phyloP scores from a whole-genome alignment of 2,329 filamentous ascomycete species.

The Talaromyces sp. region DNA sequence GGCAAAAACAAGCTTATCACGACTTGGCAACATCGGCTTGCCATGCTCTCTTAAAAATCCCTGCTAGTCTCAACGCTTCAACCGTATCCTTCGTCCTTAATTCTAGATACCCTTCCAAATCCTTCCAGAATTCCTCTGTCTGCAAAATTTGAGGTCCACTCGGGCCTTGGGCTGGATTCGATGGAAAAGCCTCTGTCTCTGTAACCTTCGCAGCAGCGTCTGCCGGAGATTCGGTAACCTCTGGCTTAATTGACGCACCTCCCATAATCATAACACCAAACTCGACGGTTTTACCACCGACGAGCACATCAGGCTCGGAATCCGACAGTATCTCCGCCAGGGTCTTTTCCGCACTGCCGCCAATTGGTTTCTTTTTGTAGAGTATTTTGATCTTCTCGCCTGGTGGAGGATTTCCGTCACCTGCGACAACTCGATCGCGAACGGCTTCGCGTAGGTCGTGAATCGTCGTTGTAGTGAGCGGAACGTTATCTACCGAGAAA shows the following conservation, averaged over 20 bases:
- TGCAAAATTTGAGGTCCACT: constrained; percentile 58
- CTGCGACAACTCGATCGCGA: constrained; percentile 56
- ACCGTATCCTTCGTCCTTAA: constrained; percentile 69
- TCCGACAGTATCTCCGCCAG: constrained; percentile 65
- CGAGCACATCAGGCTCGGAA: constrained; percentile 38
- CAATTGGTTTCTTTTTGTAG: constrained; percentile 77
- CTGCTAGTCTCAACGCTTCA: constrained; percentile 59
- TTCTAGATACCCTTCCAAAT: constrained; percentile 73
- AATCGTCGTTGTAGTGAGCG: constrained; percentile 65
- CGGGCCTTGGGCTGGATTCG: constrained; percentile 44
- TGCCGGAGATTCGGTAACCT: constrained; percentile 20
- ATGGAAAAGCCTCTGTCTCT: constrained; percentile 18
- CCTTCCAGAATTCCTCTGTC: constrained; percentile 76
- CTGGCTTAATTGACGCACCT: constrained; percentile 49
- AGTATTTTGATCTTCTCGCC: constrained; percentile 76
- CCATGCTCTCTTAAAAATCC: constrained; percentile 68
- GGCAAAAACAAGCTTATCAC: background rate
- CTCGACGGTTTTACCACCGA: constrained; percentile 53
- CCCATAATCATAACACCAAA: constrained; percentile 86
- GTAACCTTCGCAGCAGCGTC: constrained; percentile 24
- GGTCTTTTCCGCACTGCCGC: constrained; percentile 59
- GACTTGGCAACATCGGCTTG: constrained; percentile 26
- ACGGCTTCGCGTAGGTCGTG: constrained; percentile 72
- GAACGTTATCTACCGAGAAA: constrained; percentile 56
- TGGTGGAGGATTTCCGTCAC: constrained; percentile 37